Evolutionary conservation across 495 filamentous ascomycete species (phyloP).

Genomic region (Aspergillus conjunctus): DNA sequence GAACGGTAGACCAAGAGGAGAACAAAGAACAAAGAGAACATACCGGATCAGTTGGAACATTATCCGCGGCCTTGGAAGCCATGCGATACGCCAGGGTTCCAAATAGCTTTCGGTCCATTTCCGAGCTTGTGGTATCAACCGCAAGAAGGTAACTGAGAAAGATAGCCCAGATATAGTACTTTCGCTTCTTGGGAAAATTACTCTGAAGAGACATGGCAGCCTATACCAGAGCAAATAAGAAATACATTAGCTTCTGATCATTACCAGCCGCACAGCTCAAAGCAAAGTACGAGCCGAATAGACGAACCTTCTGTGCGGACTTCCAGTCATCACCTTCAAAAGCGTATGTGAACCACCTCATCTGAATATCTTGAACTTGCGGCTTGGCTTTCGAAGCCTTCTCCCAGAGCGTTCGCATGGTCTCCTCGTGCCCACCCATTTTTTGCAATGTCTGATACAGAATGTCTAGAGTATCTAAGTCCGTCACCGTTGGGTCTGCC

Average conservation of each 20-base stretch:
- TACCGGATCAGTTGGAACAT: slow-evolving; percentile 52
- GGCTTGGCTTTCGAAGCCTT: slow-evolving; percentile 54
- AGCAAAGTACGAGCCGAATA: background rate
- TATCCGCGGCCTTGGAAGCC: slow-evolving; percentile 57
- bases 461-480: slow-evolving; percentile 54
- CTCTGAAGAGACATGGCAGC: slow-evolving; percentile 62
- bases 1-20: background rate
- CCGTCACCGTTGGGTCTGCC: slow-evolving; percentile 50
- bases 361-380: slow-evolving; percentile 53
- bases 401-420: slow-evolving; percentile 54
- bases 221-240: slow-evolving; percentile 26
- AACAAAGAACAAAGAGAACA: slow-evolving; percentile 14
- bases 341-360: slow-evolving; percentile 54
- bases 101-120: slow-evolving; percentile 56
- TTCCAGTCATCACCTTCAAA: slow-evolving; percentile 55
- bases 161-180: slow-evolving; percentile 63
- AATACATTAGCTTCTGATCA: slow-evolving; percentile 4
- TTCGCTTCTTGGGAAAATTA: slow-evolving; percentile 56
- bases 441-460: slow-evolving; percentile 41
- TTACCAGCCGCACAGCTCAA: background rate
- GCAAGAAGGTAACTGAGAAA: slow-evolving; percentile 51
- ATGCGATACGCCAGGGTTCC: slow-evolving; percentile 61
- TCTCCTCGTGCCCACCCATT: slow-evolving; percentile 36
- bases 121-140: slow-evolving; percentile 38
- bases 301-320: slow-evolving; percentile 57